Base-by-base conservation (phyloP, 192 early-diverging fungal genomes). In the Phycomyces blakesleeanus region DNA sequence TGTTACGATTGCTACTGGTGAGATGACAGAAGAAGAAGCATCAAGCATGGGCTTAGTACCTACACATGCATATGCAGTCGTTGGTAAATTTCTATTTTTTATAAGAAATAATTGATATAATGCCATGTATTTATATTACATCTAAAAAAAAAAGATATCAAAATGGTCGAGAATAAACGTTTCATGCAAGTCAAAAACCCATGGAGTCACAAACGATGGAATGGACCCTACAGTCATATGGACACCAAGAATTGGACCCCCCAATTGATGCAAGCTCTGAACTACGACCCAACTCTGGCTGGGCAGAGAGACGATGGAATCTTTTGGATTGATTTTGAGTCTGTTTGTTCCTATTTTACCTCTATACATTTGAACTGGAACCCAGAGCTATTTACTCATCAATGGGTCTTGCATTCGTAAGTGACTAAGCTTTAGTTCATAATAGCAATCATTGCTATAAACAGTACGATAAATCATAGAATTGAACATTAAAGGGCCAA, bases 351-450 rank as follows among this genome's bases (percentile, higher is more conserved):
- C 5, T 74, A 81, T 34, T 97, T 97, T 69, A 87, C 91, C 59
- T 90, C 91, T 9, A 90, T 94, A 27, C 93, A 97, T 64, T 71
- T 95, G 22, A 95, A 93, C 68, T 95, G 90, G 93, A 91, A 93
- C 78, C 89, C 93, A 6, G 83, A 79, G 34, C 61, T 88, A 41
- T 91, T 95, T 60, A 70, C 68, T 9, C 74, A 91, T 69, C 75
- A 83, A 29, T 78, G 83, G 57, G 84, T 83, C 10, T 66, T 88
- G 38, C 93, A 95, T 60, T 84, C 85, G 86, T 91, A 72, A 80
- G 85, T n/a, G n/a, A n/a, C n/a, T n/a, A n/a, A n/a, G n/a, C n/a
- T n/a, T n/a, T n/a, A n/a, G n/a, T n/a, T n/a, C n/a, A n/a, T n/a
- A n/a, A n/a, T n/a, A n/a, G n/a, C n/a, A n/a, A n/a, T n/a, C n/a